Evolutionary conservation across 2,329 filamentous ascomycete genomes (phyloP).

Genomic region (Exophiala sideris): DNA sequence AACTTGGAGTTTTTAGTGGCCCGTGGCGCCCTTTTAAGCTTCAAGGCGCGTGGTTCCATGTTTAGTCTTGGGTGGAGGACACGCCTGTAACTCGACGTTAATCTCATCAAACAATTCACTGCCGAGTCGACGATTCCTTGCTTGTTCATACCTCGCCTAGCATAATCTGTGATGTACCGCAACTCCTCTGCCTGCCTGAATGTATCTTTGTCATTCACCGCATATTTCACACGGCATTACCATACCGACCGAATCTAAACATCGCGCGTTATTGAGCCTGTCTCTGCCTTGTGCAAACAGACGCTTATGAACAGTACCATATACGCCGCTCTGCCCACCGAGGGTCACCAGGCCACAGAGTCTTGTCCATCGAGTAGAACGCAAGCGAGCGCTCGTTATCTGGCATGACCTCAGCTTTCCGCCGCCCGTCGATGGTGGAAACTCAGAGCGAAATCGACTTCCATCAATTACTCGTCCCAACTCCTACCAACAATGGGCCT

Average conservation of each 20-base stretch:
- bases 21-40: neutral
- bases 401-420: constrained; percentile 26
- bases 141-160: too few relatives aligned
- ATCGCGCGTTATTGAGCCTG: too few relatives aligned
- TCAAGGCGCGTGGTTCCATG: neutral
- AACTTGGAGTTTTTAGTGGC: neutral
- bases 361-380: constrained; percentile 7
- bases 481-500: constrained; percentile 22
- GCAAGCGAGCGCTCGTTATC: constrained; percentile 4
- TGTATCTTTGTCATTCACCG: too few relatives aligned
- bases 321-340: constrained; percentile 1
- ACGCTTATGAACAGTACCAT: constrained; percentile 15
- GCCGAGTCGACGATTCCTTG: too few relatives aligned
- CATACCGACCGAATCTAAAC: too few relatives aligned
- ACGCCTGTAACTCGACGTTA: too few relatives aligned
- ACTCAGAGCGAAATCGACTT: constrained; percentile 29
- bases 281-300: neutral
- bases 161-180: too few relatives aligned
- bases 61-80: neutral
- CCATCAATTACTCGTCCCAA: constrained; percentile 29
- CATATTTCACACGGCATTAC: too few relatives aligned
- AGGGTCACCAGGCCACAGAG: constrained; percentile 9
- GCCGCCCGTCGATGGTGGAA: constrained; percentile 28
- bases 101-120: too few relatives aligned
- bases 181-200: too few relatives aligned